Evolutionary conservation across 192 early-diverging fungal species (phyloP), one percentile per base, ranked within the genome.

Genomic region (Backusella parvicylindrica): DNA sequence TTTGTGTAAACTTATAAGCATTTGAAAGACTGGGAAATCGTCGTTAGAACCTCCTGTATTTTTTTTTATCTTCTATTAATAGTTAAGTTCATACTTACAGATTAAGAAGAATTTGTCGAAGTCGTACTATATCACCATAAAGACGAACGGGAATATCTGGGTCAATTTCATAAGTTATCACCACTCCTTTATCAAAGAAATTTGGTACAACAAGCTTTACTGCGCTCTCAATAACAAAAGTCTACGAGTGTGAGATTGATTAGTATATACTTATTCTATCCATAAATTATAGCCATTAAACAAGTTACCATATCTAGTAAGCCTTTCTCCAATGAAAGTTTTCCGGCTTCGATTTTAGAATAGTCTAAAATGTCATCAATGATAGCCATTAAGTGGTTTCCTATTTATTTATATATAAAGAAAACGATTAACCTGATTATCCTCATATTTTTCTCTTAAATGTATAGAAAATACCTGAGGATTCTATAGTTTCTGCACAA

Each of bases 321-420:
- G 23, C 36, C 60, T 21, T 28, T 26, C 31, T 74, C 77, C 4
- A 94, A 79, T 16, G 82, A 86, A 76, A 95, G 85, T 23, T 91
- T 90, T 21, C 91, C 92, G 26, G 92, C 90, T 75, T 95, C 94
- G 47, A 94, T 89, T 84, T 92, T 93, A 43, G 91, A 91, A 75
- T 92, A 82, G 68, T 94, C 94, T 8, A 94, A 77, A 70, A 95
- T 89, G 73, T 93, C 90, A 79, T 95, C 89, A 64, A 95, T 88
- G 35, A 95, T 82, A 11, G 83, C 79, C 72, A 91, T 70, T 41
- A 92, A 81, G 68, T 87, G 86, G 31, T 72, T 71, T n/a, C 70
- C 76, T 71, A 72, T 31, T 23, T 64, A 83, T 33, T 13, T 33
- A 11, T 18, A 2, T 33, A 15, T 31, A 49, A 49, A 56, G 16